Percentiles rank a stretch among this genome's conserved stretches.
Evolutionary conservation across 768 basidiomycete species (phyloP).

Genomic region (Tulasnella sp.): DNA sequence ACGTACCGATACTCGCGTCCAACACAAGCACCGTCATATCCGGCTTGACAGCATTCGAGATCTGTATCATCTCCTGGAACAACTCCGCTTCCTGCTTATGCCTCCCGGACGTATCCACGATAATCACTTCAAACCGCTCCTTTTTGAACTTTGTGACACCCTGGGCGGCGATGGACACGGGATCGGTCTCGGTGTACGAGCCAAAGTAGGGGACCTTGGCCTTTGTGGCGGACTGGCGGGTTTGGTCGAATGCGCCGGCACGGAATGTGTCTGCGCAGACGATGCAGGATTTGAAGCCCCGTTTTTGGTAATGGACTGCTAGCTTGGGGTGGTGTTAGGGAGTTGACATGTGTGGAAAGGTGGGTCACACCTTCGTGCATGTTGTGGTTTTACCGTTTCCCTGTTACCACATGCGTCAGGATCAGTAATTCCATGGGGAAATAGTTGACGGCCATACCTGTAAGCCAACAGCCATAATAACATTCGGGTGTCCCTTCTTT

Average conservation of each 20-base stretch:
- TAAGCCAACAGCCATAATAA: slow-evolving; percentile 95
- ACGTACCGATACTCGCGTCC: slow-evolving; percentile 85
- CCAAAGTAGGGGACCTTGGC: slow-evolving; percentile 99
- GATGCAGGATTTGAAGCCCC: slow-evolving; percentile 92
- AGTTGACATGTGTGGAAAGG: neutral
- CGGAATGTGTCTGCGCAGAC: slow-evolving; percentile 99
- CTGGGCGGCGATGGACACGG: slow-evolving; percentile 84
- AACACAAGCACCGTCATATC: slow-evolving; percentile 93
- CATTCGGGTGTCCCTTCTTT: slow-evolving; percentile 83
- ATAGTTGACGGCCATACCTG: slow-evolving; percentile 43
- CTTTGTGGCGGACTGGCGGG: slow-evolving; percentile 95
- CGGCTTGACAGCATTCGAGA: slow-evolving; percentile 83
- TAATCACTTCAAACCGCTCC: slow-evolving; percentile 95
- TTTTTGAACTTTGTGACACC: slow-evolving; percentile 97
- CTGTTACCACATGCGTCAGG: slow-evolving; percentile 30
- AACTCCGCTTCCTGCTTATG: slow-evolving; percentile 96
- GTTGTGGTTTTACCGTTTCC: slow-evolving; percentile 99
- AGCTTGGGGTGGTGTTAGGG: slow-evolving; percentile 31
- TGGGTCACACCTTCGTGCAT: slow-evolving; percentile 60
- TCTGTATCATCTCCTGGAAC: slow-evolving; percentile 97
- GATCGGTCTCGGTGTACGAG: slow-evolving; percentile 97
- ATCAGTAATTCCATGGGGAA: slow-evolving; percentile 5
- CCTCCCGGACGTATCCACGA: slow-evolving; percentile 94
- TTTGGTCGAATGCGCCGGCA: slow-evolving; percentile 98
- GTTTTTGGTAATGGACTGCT: slow-evolving; percentile 92